Base-by-base conservation (phyloP, 345 rosid genomes). In the Eutrema heterophyllum region DNA sequence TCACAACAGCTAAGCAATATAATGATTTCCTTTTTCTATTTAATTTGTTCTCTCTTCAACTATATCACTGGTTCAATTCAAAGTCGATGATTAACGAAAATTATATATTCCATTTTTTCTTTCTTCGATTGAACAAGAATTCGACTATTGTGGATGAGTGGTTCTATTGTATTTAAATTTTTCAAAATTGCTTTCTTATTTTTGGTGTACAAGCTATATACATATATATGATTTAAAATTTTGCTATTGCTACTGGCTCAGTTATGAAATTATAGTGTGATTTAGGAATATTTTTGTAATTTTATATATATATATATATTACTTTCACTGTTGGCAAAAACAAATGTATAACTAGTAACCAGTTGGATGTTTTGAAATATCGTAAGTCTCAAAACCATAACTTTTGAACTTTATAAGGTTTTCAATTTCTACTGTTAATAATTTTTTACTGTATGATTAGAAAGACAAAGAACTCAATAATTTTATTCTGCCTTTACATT, bases 1-100 rank as follows among this genome's bases (percentile, higher is more conserved):
- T 72, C 71, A 54, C 64, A 64, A 64, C 71, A 73, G 64, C 77
- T 64, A 53, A 45, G 14, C 77, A 54, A 63, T 61, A 61, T 2
- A 61, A 61, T 54, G n/a, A 35, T 72, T 53, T 71, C 9, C 52
- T 29, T 29, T 60, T 7, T 41, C 26, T 15, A 11, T 55, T 56
- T 2, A 50, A 35, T 50, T 36, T 66, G 14, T 49, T 8, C 27
- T 41, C 35, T 39, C 41, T 40, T 50, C 52, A 16, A 38, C 29
- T 64, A 3, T 30, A 45, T 46, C 68, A 29, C 56, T 39, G 59
- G 32, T 50, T 40, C 59, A 30, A 27, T 50, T 41, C 21, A 13
- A 18, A 12, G 33, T 55, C n/a, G 32, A 43, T 14, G 53, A 40
- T 68, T 52, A 52, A 9, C 10, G 50, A 52, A 26, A 43, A 38